A percentile compares a stretch with the other conserved stretches of the same genome.
phyloP scores from a whole-genome alignment of 2,329 filamentous ascomycete species.

The Rhexocercosporidium sp. region DNA sequence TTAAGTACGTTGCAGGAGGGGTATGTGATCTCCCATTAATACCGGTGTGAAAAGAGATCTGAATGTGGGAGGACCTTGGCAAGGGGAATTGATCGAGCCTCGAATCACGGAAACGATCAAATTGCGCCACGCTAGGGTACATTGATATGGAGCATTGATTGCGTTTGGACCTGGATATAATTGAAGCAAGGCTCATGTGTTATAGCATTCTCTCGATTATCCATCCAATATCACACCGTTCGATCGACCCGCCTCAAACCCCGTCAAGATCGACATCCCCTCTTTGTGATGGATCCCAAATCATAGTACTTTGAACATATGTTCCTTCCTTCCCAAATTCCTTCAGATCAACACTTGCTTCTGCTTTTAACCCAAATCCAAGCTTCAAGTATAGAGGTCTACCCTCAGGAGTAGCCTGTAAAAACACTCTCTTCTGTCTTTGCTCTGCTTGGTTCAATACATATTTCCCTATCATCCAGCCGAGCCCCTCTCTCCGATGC shows the following conservation, averaged over 20 bases:
- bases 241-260: not conserved
- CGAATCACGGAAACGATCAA: constrained; percentile 1
- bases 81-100: not conserved
- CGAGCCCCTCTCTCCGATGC: not conserved
- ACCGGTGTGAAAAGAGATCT: too few species aligned
- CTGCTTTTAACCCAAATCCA: too few species aligned
- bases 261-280: not conserved
- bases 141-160: not conserved
- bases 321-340: constrained; percentile 1
- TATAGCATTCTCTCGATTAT: not conserved
- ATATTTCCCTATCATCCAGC: not conserved
- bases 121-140: not conserved
- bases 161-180: too few species aligned
- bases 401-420: constrained; percentile 4
- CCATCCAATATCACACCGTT: not conserved
- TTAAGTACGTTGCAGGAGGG: too few species aligned
- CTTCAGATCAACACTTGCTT: too few species aligned
- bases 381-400: too few species aligned
- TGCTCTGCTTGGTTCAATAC: not conserved
- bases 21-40: too few species aligned
- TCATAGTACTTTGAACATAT: constrained; percentile 1
- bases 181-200: not conserved
- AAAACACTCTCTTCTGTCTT: not conserved
- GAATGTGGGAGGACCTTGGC: not conserved
- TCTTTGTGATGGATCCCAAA: not conserved